Conservation (phyloP, 1,284 basidiomycete species). For the Ceratobasidium sp. region DNA sequence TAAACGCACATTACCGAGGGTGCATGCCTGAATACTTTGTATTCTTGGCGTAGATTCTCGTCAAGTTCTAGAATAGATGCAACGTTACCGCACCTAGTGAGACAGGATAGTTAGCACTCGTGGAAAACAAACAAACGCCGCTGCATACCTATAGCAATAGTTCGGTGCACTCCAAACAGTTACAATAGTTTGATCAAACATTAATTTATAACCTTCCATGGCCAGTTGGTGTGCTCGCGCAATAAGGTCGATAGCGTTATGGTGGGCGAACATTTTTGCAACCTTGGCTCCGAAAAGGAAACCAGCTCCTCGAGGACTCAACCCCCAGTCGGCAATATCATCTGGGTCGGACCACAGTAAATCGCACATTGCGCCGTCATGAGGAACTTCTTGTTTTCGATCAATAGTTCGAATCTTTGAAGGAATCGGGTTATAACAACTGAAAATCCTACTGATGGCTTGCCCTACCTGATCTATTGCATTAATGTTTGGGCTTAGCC, state of each 20-base stretch:
- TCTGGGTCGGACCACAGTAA: constrained; percentile 99
- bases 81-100: constrained; percentile 88
- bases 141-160: constrained; percentile 92
- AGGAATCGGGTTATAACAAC: constrained; percentile 6
- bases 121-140: too few species aligned
- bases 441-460: neutral
- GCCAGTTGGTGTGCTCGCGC: constrained; percentile 98
- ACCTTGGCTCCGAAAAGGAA: constrained; percentile 96
- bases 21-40: constrained; percentile 90
- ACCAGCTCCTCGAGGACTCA: constrained; percentile 97
- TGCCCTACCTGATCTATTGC: constrained; percentile 85
- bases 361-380: constrained; percentile 99
- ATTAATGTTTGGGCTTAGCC: constrained; percentile 88
- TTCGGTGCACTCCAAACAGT: constrained; percentile 99
- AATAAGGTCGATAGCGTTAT: constrained; percentile 94
- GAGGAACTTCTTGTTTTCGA: constrained; percentile 98
- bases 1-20: constrained; percentile 67
- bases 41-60: constrained; percentile 90
- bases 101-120: constrained; percentile 24
- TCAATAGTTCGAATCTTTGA: constrained; percentile 93
- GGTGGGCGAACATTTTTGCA: constrained; percentile 89
- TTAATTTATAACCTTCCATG: constrained; percentile 98
- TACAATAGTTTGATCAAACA: constrained; percentile 96
- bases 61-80: constrained; percentile 94
- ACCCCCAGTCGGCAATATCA: constrained; percentile 93